Base-by-base conservation (phyloP, 202 grass and related monocot genomes). In the Brachypodium distachyon region DNA sequence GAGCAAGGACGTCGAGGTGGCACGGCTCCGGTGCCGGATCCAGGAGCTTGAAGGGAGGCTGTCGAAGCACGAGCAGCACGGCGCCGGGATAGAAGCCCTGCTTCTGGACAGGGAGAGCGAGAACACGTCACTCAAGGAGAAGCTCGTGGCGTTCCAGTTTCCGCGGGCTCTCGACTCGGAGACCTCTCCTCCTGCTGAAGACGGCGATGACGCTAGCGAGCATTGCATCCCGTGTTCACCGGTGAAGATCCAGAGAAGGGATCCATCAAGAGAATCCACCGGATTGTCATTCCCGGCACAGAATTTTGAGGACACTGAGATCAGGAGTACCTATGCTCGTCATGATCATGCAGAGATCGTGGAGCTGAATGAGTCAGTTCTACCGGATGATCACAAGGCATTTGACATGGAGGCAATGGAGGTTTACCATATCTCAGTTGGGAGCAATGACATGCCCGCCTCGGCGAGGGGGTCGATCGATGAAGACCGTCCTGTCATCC, bases 21-120 rank as follows among this genome's bases (percentile, higher is more conserved):
- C 86, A 19, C 65, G 84, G 27, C 88, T 91, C 49, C 84, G 86
- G 28, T 79, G 59, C 64, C 81, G 90, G 46, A 64, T 89, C 9
- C 85, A 93, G 73, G 94, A 87, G 38, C 81, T 93, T 12, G 87
- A 93, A 16, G 60, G n/a, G 16, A 70, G 82, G 29, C 78, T 93
- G 7, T 83, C 76, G 3, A 80, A 87, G 46, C 82, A 70, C 26
- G 75, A 77, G 36, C 67, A 87, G 64, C 81, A 83, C 32, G 56
- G 49, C 83, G 40, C 80, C 58, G 92, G 11, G n/a, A 28, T 83
- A 31, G 85, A 91, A 74, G 57, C 41, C 4, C 41, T 89, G 49
- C 31, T 93, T 22, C 19, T 73, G 29, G 77, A 78, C 18, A 87
- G 81, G 77, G 87, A 83, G 12, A 73, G 58, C 17, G 81, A 93